Evolutionary conservation across 228 moss, liverwort and hornwort genomes (phyloP), one percentile per base, ranked within the genome.

Genomic region (Sphagnum magellanicum): DNA sequence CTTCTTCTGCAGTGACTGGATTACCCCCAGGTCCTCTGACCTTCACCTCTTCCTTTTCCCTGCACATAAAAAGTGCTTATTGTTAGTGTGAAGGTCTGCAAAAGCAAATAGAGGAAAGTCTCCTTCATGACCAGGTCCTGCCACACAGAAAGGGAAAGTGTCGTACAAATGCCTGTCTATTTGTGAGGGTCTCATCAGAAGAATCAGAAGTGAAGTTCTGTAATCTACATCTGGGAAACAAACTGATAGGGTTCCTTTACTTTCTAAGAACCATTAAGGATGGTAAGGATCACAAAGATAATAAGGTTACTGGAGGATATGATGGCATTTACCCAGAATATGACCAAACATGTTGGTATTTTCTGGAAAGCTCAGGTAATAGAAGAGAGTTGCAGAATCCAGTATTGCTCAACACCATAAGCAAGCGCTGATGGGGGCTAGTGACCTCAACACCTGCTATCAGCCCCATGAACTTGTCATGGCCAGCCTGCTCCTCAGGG

Each of bases 341-440:
- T 52, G 51, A 81, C 97, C 93, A 98, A 74, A 98, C 79, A 72
- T 77, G 74, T 73, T 93, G 83, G 73, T 93, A 93, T 51, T 85
- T 88, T 79, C 77, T 87, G 50, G 82, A 85, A 59, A 98, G 82
- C 71, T 87, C 82, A 59, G 77, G 90, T 65, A 92, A 69, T 67
- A 93, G 87, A 52, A 83, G 79, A 71, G 70, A 82, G 76, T 84
- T 87, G 87, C 88, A 91, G 75, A 87, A 98, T 64, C 90, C 91
- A 78, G 82, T 75, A 67, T 98, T 98, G 87, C 97, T 98, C 64
- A 98, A 80, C 68, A 93, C 89, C 79, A 93, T 87, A 52, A 98
- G 86, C 67, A 98, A 75, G 80, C 93, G 90, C 76, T 90, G 97
- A 84, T 93, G 89, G 16, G 74, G 82, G 72, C 79, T 86, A 63